Base-by-base conservation (phyloP, 257 asterid genomes). In the Oldenlandia corymbosa region DNA sequence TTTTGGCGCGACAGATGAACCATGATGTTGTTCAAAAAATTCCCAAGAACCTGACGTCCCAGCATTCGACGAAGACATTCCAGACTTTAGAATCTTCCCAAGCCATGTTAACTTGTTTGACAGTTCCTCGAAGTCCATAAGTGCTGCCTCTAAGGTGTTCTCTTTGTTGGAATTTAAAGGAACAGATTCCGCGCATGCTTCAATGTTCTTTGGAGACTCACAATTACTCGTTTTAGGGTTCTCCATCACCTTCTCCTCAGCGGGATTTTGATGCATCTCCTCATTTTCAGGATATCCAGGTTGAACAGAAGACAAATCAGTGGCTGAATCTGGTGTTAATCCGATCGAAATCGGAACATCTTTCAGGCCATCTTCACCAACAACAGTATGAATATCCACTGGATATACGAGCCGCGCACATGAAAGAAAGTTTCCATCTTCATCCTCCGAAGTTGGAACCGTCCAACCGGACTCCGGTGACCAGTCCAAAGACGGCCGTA, bases 401-500 rank as follows among this genome's bases (percentile, higher is more conserved):
- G 73, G 81, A 50, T 62, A 62, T 52, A 79, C 31, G 62, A 75
- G 58, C 23, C 32, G 69, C 41, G 70, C 76, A 68, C 66, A 69
- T 18, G 47, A 65, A 17, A 5, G 42, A 45, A 4, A 11, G 45
- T 28, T n/a, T 34, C 60, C 70, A 58, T 62, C 72, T 52, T 32
- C 73, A 59, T 85, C 97, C 95, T 64, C 68, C 24, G 76, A 56
- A 65, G 75, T 31, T 65, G 85, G 91, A 64, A 89, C 32, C 50
- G 73, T 74, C 99, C 97, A 89, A 64, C 96, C 96, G 66, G 49
- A 46, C 50, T 82, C 67, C 1, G 65, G 83, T 61, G 95, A 83
- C 99, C 99, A 92, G 49, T 82, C 82, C 52, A 92, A 81, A 60
- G 96, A 85, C 36, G 95, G 95, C 47, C 99, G 96, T 54, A 92